phyloP scores from a whole-genome alignment of 768 basidiomycete genomes.

The Lenzites betulinus region DNA sequence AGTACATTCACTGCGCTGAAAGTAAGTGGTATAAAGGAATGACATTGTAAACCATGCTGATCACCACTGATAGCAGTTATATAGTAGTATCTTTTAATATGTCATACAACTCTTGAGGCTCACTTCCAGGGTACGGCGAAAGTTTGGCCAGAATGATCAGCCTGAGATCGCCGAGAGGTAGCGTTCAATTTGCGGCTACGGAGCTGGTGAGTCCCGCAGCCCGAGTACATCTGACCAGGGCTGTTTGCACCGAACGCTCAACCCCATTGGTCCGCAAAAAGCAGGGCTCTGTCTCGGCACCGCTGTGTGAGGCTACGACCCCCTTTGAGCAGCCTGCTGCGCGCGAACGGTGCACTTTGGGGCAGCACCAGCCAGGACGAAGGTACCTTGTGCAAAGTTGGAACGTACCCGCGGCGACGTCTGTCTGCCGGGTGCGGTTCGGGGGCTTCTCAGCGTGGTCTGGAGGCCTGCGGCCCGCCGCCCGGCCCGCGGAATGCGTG shows the following conservation, averaged over 20 bases:
- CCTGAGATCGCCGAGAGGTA: too few relatives aligned
- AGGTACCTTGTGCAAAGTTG: background rate
- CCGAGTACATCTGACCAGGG: background rate
- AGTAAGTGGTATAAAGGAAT: too few relatives aligned
- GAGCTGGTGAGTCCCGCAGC: too few relatives aligned
- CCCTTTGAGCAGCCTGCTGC: background rate
- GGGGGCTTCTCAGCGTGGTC: background rate
- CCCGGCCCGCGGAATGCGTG: background rate
- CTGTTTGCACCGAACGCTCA: background rate
- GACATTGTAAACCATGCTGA: too few relatives aligned
- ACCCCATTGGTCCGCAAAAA: background rate
- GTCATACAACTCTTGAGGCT: too few relatives aligned
- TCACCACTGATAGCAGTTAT: too few relatives aligned
- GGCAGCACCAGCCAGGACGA: background rate
- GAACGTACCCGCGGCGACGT: background rate
- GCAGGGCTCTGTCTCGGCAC: conserved; percentile 6
- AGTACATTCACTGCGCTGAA: too few relatives aligned
- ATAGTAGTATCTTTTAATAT: too few relatives aligned
- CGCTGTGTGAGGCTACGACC: conserved; percentile 1
- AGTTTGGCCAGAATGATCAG: too few relatives aligned
- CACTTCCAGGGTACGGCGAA: too few relatives aligned
- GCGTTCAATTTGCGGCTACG: too few relatives aligned
- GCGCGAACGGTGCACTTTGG: background rate
- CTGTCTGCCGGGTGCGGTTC: background rate
- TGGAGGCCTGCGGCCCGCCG: background rate